Base-by-base conservation (phyloP, 2,329 filamentous ascomycete species). In the Aspergillus sp. region DNA sequence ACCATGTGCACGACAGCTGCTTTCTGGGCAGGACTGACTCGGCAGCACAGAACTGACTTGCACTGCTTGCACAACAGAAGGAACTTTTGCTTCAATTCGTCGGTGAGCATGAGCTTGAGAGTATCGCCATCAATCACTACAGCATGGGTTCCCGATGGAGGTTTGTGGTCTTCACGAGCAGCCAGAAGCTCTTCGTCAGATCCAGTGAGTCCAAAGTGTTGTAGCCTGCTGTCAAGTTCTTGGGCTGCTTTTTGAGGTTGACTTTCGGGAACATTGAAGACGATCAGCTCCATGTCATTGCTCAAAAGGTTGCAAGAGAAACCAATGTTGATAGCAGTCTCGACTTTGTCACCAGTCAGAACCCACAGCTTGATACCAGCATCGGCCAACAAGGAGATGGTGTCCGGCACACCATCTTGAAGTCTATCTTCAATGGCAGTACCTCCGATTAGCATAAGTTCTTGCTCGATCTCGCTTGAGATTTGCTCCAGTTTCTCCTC, bases 291-390 rank as follows among this genome's bases (percentile, higher is more conserved):
- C 93, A 98, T 96, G 54, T 95, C 88, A 66, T 96, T 98, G 69
- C 91, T 90, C 43, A 98, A 79, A 29, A 98, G 77, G 57, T 98
- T 98, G 74, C 94, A 98, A 8, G 94, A 98, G 69, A 97, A 98
- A 2, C 93, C 93, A 62, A 98, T 98, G 71, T 98, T 98, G 81
- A 98, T 98, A 45, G 94, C 93, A 26, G 93, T 98, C 70, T 98
- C 93, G 29, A 97, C 91, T 69, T 97, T 98, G 76, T 98, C 93
- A 51, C 94, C 93, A 11, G 93, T 98, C 52, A 98, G 73, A 42
- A 98, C 93, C 93, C 93, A 98, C 6, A 98, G 80, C 69, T 98
- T 98, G 69, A 98, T 96, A 64, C 94, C 94, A 42, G 93, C 93
- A 59, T 90, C 82, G 28, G 86, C 91, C 41, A 98, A 82, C 36